Conservation (phyloP, 805 yeast species). For the Saccharomycopsis fermentans region DNA sequence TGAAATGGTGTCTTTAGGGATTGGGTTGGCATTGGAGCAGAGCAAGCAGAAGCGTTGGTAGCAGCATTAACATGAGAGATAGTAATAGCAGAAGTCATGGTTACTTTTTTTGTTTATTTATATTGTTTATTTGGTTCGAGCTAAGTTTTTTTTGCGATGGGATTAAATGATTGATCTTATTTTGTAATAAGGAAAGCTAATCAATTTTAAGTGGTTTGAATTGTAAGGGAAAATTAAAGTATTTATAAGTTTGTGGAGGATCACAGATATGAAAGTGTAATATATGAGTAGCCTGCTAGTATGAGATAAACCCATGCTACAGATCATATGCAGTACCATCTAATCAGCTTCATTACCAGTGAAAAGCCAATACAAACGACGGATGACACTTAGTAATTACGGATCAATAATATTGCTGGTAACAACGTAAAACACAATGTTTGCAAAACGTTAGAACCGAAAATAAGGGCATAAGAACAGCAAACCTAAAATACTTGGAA, state of each 20-base stretch:
- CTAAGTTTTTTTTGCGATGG: not conserved
- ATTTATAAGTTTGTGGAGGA: not conserved
- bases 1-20: not conserved
- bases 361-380: not conserved
- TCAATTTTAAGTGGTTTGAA: no score
- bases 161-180: no score
- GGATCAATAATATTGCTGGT: not conserved
- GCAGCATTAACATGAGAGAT: not conserved
- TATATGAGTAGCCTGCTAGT: no score
- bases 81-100: not conserved
- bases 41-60: not conserved
- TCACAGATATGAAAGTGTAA: no score
- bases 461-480: not conserved
- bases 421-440: not conserved
- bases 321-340: no score
- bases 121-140: not conserved
- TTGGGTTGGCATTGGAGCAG: not conserved
- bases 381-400: not conserved
- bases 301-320: no score
- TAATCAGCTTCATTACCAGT: not conserved
- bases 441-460: not conserved
- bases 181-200: no score
- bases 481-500: not conserved
- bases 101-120: not conserved
- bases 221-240: not conserved